Evolutionary conservation across 2,329 filamentous ascomycete genomes (phyloP).

Genomic region (Venturia nashicola): DNA sequence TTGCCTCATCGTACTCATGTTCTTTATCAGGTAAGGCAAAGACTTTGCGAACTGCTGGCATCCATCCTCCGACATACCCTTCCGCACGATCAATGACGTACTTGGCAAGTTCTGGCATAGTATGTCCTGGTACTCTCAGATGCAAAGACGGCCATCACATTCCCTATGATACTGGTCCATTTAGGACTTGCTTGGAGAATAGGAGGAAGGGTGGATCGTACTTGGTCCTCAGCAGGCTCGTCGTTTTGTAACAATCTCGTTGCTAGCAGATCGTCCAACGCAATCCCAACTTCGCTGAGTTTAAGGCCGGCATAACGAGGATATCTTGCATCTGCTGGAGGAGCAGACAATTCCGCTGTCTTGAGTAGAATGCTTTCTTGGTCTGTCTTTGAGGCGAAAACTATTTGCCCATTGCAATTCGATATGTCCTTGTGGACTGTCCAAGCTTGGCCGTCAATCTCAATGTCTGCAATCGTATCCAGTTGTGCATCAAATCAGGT

Average conservation of each 20-base stretch:
- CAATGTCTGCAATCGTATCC: conserved; percentile 3
- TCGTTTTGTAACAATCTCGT: conserved; percentile 2
- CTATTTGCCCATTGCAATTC: neutral
- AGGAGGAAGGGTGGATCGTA: conserved; percentile 5
- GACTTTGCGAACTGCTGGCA: conserved; percentile 9
- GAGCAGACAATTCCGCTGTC: neutral
- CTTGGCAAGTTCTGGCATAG: neutral
- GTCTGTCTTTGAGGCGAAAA: neutral
- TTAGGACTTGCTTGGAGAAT: neutral
- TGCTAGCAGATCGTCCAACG: conserved; percentile 5
- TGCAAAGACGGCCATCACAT: conserved; percentile 4
- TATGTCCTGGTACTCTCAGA: neutral
- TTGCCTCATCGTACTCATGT: conserved; percentile 1
- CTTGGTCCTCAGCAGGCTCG: conserved; percentile 8
- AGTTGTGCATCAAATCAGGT: neutral
- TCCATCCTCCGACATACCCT: conserved; percentile 9
- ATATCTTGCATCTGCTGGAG: neutral
- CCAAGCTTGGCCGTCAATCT: neutral
- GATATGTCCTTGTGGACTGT: conserved; percentile 1
- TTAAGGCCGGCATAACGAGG: conserved; percentile 5
- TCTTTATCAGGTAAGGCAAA: neutral
- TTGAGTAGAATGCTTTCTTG: neutral
- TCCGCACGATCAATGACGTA: neutral
- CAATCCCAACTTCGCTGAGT: conserved; percentile 3
- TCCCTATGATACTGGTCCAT: conserved; percentile 5